A percentile compares a stretch with the other conserved stretches of the same genome.
phyloP scores from a whole-genome alignment of 1,284 basidiomycete genomes.

The Puccinia hordei region DNA sequence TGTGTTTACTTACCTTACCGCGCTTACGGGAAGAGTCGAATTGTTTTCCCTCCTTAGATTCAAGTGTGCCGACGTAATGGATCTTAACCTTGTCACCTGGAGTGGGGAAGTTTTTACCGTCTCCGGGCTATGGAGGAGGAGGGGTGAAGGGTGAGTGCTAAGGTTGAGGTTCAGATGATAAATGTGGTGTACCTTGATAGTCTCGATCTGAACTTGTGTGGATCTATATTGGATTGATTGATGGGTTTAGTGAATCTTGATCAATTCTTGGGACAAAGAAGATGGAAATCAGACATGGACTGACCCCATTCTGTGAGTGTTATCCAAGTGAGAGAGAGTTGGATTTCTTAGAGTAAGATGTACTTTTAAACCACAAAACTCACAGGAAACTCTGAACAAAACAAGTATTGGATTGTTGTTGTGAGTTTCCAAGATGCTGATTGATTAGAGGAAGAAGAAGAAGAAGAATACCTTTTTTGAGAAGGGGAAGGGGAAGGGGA shows the following conservation, averaged over 20 bases:
- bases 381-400: too few relatives aligned
- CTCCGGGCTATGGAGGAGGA: slow-evolving; percentile 15
- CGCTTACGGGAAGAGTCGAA: slow-evolving; percentile 48
- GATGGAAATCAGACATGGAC: too few relatives aligned
- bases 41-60: slow-evolving; percentile 29
- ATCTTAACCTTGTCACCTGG: slow-evolving; percentile 35
- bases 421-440: too few relatives aligned
- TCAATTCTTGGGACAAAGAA: too few relatives aligned
- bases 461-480: too few relatives aligned
- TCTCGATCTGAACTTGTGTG: slow-evolving; percentile 5
- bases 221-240: background rate
- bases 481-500: too few relatives aligned
- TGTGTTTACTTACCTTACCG: slow-evolving; percentile 1
- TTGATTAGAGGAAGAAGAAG: too few relatives aligned
- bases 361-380: too few relatives aligned
- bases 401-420: too few relatives aligned
- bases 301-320: too few relatives aligned
- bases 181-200: background rate
- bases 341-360: too few relatives aligned
- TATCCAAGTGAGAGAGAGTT: too few relatives aligned
- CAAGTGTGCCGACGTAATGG: slow-evolving; percentile 44
- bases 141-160: background rate
- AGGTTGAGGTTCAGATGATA: background rate
- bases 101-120: slow-evolving; percentile 32
- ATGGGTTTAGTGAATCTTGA: background rate